Percentiles rank a stretch among this genome's conserved stretches.
These are phyloP conservation scores for Selaginella tamariscina DNA, from an alignment of 75 land plant species.

Conservation along the genomic window DNA sequence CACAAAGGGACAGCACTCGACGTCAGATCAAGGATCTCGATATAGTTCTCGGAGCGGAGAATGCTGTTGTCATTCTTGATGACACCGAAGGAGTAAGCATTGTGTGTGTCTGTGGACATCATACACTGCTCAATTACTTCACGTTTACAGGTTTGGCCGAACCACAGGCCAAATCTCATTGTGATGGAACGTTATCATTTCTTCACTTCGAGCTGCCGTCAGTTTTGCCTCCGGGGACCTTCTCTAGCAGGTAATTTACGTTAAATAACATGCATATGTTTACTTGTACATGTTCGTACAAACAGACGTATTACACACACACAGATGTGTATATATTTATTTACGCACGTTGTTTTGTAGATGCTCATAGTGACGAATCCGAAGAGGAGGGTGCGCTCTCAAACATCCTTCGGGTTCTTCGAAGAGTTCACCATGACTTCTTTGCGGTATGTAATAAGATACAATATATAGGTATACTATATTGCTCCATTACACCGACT, in stretches of 20 bases:
- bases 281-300: no score
- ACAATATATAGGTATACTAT: no score
- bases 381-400: slow-evolving; percentile 73
- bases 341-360: background rate
- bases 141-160: slow-evolving; percentile 74
- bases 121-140: background rate
- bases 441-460: slow-evolving; percentile 20
- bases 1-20: slow-evolving; percentile 73
- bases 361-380: slow-evolving; percentile 64
- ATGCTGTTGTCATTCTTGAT: slow-evolving; percentile 82
- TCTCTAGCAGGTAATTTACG: no score
- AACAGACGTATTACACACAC: no score
- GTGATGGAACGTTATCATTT: slow-evolving; percentile 93
- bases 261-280: no score
- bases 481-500: background rate
- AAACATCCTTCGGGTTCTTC: slow-evolving; percentile 52
- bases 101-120: background rate
- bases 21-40: slow-evolving; percentile 86
- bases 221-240: slow-evolving; percentile 35
- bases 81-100: slow-evolving; percentile 76
- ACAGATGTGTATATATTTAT: no score
- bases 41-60: slow-evolving; percentile 81
- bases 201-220: slow-evolving; percentile 73
- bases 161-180: slow-evolving; percentile 66
- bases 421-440: slow-evolving; percentile 47